phyloP scores from a whole-genome alignment of 306 rosid genomes.

The Carpinus viminea region DNA sequence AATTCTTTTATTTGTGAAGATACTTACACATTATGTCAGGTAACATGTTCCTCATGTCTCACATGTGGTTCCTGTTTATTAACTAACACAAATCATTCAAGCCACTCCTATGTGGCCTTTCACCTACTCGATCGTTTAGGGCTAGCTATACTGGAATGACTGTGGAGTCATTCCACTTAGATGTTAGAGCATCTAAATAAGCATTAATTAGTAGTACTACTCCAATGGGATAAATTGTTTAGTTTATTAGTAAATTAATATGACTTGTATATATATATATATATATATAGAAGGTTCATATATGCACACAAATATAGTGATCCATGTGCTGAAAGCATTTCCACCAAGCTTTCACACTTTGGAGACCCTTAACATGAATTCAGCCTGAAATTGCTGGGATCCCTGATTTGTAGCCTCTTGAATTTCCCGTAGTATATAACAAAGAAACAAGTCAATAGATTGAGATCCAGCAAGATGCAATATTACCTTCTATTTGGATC shows the following conservation, averaged over 20 bases:
- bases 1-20: background rate
- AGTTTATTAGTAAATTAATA: too few species aligned
- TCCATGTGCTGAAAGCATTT: background rate
- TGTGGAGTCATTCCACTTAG: background rate
- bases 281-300: background rate
- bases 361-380: background rate
- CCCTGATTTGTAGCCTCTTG: background rate
- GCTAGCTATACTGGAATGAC: background rate
- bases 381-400: background rate
- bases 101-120: background rate
- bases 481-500: too few species aligned
- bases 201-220: too few species aligned
- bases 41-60: background rate
- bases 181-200: too few species aligned
- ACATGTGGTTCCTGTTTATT: background rate
- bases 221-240: too few species aligned
- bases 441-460: too few species aligned
- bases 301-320: background rate
- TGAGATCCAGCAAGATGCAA: too few species aligned
- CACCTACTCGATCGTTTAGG: background rate
- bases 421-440: too few species aligned
- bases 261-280: too few species aligned
- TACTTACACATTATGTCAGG: too few species aligned
- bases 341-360: background rate
- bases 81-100: background rate